Base-by-base conservation (phyloP, 2,329 filamentous ascomycete species). In the Aschersonia sp. region DNA sequence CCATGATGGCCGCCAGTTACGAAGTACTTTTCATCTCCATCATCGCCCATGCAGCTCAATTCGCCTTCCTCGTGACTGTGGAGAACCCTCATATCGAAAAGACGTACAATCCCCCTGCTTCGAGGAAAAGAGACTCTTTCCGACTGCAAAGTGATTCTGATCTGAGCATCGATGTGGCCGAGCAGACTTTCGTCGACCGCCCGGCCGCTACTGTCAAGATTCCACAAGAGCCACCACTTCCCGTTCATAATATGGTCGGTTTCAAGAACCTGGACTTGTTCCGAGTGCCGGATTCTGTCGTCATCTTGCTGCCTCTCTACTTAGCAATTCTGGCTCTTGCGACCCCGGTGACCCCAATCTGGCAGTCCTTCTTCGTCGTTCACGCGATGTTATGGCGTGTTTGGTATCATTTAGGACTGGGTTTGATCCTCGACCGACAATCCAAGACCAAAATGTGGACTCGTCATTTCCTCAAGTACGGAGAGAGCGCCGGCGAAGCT, bases 71-170 rank as follows among this genome's bases (percentile, higher is more conserved):
- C 54, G 80, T 87, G 47, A 73, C 88, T 51, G 87, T 98, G 53
- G 92, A 98, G 69, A 95, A 94, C 59, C 92, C 92, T 47, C 92
- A 98, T 61, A 98, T 98, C 67, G 89, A 97, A 59, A 94, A 94
- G 71, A 96, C 82, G 3, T 98, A 98, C 72, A 96, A 96, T 61
- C 80, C 89, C 35, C 89, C 89, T 46, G 77, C 85, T 43, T 86
- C 89, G 51, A 85, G 80, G 65, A 75, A 74, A 63, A 72, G 69
- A 54, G 65, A 64, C 45, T 57, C 62, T 5, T 63, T 61, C n/a
- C 59, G 55, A 43, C 56, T 52, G 47, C 59, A 59, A 53, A 58
- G 59, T 57, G 59, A 63, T 50, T 46, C 56, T 40, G 53, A 52
- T 20, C 48, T 59, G 45, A 51, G 56, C 44, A 43, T 59, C 48